Percentiles rank a stretch among this genome's conserved stretches.
These are phyloP conservation scores for Chytriomyces confervae DNA, from an alignment of 192 early-diverging fungal genomes.

Conservation along the genomic window DNA sequence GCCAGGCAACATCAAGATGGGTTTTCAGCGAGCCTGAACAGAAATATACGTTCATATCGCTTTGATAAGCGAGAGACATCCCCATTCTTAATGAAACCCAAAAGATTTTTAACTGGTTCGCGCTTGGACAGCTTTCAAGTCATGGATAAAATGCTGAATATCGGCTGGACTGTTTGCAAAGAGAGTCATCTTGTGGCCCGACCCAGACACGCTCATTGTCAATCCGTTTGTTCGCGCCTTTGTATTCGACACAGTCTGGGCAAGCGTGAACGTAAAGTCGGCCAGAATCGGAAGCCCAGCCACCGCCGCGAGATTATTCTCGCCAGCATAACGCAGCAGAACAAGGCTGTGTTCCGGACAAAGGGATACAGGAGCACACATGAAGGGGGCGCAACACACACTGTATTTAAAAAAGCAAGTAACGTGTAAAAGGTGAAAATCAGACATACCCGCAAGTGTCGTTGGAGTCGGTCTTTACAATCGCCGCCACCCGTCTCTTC, in stretches of 20 bases:
- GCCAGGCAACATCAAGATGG: slow-evolving; percentile 10
- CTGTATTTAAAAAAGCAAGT: background rate
- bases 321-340: slow-evolving; percentile 7
- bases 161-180: background rate
- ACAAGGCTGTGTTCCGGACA: background rate
- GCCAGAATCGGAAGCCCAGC: background rate
- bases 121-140: background rate
- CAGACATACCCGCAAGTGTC: background rate
- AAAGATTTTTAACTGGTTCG: background rate
- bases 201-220: background rate
- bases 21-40: background rate
- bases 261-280: background rate
- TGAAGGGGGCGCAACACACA: background rate
- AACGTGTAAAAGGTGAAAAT: background rate
- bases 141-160: slow-evolving; percentile 13
- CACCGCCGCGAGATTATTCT: background rate
- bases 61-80: background rate
- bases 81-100: background rate
- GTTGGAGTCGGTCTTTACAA: background rate
- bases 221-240: background rate
- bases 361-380: background rate
- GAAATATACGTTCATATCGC: background rate
- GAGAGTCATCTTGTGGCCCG: background rate
- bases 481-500: slow-evolving; percentile 4
- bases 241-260: background rate